Conservation (phyloP, 257 asterid genomes). For the Echium plantagineum region DNA sequence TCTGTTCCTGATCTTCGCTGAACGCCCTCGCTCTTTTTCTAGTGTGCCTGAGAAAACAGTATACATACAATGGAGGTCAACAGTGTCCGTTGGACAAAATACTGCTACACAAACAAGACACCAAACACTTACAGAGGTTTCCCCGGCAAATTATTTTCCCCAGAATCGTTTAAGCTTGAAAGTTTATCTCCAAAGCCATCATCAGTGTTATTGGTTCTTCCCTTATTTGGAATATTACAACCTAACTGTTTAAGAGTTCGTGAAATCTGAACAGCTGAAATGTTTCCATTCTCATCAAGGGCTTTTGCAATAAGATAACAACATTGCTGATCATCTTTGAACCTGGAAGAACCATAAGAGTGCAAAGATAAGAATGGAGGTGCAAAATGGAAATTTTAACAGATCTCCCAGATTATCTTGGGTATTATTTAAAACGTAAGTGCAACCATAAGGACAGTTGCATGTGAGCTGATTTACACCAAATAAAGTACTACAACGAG, state of each 20-base stretch:
- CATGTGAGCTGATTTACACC: not conserved
- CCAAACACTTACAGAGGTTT: slow-evolving; percentile 49
- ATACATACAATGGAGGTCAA: not conserved
- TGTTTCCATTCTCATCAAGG: slow-evolving; percentile 46
- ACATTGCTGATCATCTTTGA: slow-evolving; percentile 47
- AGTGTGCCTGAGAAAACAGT: slow-evolving; percentile 41
- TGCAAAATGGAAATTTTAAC: slow-evolving; percentile 10
- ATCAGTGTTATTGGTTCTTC: slow-evolving; percentile 26
- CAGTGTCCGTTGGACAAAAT: not conserved
- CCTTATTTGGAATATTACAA: slow-evolving; percentile 37
- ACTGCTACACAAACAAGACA: slow-evolving; percentile 8
- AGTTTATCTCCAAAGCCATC: slow-evolving; percentile 15
- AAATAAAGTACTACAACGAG: slow-evolving; percentile 13
- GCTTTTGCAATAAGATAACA: slow-evolving; percentile 46
- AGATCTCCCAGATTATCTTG: not conserved
- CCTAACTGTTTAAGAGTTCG: slow-evolving; percentile 46
- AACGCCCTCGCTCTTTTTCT: slow-evolving; percentile 67
- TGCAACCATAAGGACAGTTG: not conserved
- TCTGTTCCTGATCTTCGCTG: slow-evolving; percentile 68
- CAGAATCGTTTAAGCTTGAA: slow-evolving; percentile 18
- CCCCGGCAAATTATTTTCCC: slow-evolving; percentile 30
- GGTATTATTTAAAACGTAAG: no score
- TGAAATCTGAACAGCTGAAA: slow-evolving; percentile 42
- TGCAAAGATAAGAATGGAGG: slow-evolving; percentile 9
- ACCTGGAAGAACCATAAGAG: slow-evolving; percentile 27